Conservation (phyloP, 495 filamentous ascomycete species). For the Aspergillus baeticus region DNA sequence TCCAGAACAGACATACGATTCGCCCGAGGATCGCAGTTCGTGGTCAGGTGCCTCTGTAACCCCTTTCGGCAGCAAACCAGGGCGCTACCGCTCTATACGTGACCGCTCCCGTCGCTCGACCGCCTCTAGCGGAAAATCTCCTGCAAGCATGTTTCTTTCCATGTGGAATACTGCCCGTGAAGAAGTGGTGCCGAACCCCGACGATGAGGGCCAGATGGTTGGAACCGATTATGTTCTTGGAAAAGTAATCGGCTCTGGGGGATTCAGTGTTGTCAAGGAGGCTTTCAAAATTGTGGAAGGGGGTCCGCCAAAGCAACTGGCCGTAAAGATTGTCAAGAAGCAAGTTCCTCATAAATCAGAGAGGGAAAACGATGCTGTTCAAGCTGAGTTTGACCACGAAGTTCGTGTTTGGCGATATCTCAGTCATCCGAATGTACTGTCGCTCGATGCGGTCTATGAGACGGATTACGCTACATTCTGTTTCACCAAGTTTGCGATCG, state of each 20-base stretch:
- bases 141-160: conserved; percentile 57
- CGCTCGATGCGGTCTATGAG: conserved; percentile 66
- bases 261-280: conserved; percentile 71
- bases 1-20: conserved; percentile 40
- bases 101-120: conserved; percentile 46
- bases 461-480: conserved; percentile 73
- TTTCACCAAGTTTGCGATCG: conserved; percentile 66
- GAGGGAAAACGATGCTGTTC: conserved; percentile 65
- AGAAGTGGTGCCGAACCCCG: conserved; percentile 49
- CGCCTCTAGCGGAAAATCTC: conserved; percentile 49
- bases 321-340: conserved; percentile 75
- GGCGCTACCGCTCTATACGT: conserved; percentile 39
- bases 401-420: conserved; percentile 69
- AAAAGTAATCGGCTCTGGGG: conserved; percentile 66
- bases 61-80: conserved; percentile 43
- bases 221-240: conserved; percentile 72
- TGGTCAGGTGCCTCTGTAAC: conserved; percentile 44
- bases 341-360: conserved; percentile 54
- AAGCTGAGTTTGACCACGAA: conserved; percentile 74
- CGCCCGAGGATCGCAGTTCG: conserved; percentile 48
- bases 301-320: conserved; percentile 50
- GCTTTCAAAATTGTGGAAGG: conserved; percentile 63
- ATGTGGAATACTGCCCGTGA: conserved; percentile 48
- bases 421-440: conserved; percentile 64
- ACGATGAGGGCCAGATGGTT: conserved; percentile 73